A percentile compares a stretch with the other conserved stretches of the same genome.
Evolutionary conservation across 192 early-diverging fungal species (phyloP).

Genomic region (Gryganskiella cystojenkinii): DNA sequence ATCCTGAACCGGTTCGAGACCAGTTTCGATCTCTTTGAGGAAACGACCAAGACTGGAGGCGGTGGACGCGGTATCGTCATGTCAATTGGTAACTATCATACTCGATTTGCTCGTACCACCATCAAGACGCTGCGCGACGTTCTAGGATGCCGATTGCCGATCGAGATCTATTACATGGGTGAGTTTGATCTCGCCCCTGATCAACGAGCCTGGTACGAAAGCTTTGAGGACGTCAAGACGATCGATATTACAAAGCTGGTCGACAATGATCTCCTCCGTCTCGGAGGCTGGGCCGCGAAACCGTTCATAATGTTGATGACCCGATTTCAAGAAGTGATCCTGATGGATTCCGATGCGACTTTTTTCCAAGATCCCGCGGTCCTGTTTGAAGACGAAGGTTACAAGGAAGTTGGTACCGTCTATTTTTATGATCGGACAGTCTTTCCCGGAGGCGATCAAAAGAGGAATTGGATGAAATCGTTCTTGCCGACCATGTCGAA

Average conservation of each 20-base stretch:
- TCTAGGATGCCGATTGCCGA: constrained; percentile 62
- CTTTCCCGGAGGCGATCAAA: constrained; percentile 24
- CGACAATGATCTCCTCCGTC: constrained; percentile 48
- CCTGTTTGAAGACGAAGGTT: constrained; percentile 61
- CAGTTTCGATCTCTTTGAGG: constrained; percentile 17
- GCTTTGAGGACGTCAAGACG: constrained; percentile 49
- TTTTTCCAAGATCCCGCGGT: constrained; percentile 67
- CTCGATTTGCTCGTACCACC: constrained; percentile 51
- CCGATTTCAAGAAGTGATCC: constrained; percentile 67
- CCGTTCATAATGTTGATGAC: constrained; percentile 70
- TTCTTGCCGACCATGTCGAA: constrained; percentile 61
- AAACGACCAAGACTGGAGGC: neutral
- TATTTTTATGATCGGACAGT: constrained; percentile 74
- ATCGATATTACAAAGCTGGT: constrained; percentile 52
- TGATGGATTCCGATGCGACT: constrained; percentile 77
- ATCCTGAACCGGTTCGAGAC: constrained; percentile 19
- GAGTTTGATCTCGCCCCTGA: constrained; percentile 48
- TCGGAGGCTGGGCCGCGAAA: constrained; percentile 72
- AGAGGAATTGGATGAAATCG: constrained; percentile 60
- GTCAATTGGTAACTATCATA: constrained; percentile 60
- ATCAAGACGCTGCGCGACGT: constrained; percentile 53
- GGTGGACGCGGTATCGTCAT: constrained; percentile 45
- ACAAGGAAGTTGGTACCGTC: constrained; percentile 60
- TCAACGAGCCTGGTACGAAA: constrained; percentile 49
- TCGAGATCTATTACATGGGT: constrained; percentile 69